Percentiles rank a stretch among this genome's conserved stretches.
phyloP scores from a whole-genome alignment of 352 stramenopile genomes.

The Pythium guiyangense region DNA sequence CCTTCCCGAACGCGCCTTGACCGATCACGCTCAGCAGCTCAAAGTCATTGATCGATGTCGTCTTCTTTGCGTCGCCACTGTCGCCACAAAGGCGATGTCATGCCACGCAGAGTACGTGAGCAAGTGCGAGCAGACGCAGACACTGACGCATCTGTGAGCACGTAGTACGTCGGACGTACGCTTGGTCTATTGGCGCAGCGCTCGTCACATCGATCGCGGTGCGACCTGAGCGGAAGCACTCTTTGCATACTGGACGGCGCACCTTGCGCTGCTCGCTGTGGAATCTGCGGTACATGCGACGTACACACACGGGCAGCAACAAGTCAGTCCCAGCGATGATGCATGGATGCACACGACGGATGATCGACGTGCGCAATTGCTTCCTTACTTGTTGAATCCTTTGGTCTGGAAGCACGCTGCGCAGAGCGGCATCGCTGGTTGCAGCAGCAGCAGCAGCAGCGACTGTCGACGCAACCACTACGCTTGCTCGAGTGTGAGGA shows the following conservation, averaged over 20 bases:
- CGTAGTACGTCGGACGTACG: constrained; percentile 3
- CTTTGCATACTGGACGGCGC: constrained; percentile 61
- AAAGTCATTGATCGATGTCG: constrained; percentile 92
- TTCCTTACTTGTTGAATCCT: constrained; percentile 70
- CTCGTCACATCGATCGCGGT: constrained; percentile 5
- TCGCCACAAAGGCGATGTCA: too few relatives aligned
- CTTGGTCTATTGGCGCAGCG: constrained; percentile 2
- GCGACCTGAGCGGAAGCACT: constrained; percentile 53
- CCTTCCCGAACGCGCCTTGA: constrained; percentile 75
- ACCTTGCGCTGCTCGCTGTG: constrained; percentile 46
- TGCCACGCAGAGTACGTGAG: neutral
- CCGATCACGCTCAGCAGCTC: constrained; percentile 96
- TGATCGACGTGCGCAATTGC: neutral
- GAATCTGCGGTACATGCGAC: constrained; percentile 31
- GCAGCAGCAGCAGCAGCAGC: too few relatives aligned
- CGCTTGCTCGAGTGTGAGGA: neutral
- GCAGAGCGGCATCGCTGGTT: constrained; percentile 55
- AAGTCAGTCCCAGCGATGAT: neutral
- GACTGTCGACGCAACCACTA: neutral
- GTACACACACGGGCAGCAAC: neutral
- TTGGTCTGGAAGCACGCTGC: constrained; percentile 64
- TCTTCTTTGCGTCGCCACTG: constrained; percentile 26
- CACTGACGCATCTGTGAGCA: neutral
- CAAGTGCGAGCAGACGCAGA: too few relatives aligned
- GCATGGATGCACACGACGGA: neutral